Base-by-base conservation (phyloP, 1,139 yeast genomes). In the Pichia sp. region DNA sequence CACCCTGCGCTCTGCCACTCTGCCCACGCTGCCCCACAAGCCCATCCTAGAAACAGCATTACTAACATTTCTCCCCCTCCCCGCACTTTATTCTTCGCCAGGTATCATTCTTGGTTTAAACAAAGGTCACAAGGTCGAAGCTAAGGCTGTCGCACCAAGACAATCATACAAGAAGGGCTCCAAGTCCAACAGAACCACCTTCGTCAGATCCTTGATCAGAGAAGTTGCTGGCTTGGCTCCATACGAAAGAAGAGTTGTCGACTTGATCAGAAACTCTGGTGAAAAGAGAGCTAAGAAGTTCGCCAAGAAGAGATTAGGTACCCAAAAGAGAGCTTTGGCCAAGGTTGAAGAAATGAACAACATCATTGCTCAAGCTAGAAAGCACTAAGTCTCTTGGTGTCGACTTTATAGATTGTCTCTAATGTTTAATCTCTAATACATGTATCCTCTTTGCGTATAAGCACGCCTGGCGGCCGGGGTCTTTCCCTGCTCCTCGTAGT, bases 221-320 rank as follows among this genome's bases (percentile, higher is more conserved):
- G 99, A 95, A 82, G 98, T 95, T 73, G 82, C 97, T 68, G 99
- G 99, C 76, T 86, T 92, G 75, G 97, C 99, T 69, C 99, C 99
- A 80, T 95, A 95, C 81, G 99, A 95, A 84, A 92, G 97, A 85
- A 92, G 99, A 84, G 86, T 93, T 77, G 87, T 95, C 74, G 99
- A 95, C 82, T 85, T 95, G 82, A 85, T 95, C 87, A 93, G 99
- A 86, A 95, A 95, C 84, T 93, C 97, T 75, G 97, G 97, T 86
- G 99, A 95, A 83, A 95, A 95, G 96, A 95, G 99, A 84, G 99
- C 99, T 71, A 90, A 95, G 89, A 95, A 95, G 90, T 92, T 95
- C 76, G 97, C 98, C 70, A 95, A 95, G 95, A 93, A 90, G 96
- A 93, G 97, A 93, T 90, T 95, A 77, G 99, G 99, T 81, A 90